Evolutionary conservation across 1,284 basidiomycete species (phyloP).

Genomic region (Tylopilus sp.): DNA sequence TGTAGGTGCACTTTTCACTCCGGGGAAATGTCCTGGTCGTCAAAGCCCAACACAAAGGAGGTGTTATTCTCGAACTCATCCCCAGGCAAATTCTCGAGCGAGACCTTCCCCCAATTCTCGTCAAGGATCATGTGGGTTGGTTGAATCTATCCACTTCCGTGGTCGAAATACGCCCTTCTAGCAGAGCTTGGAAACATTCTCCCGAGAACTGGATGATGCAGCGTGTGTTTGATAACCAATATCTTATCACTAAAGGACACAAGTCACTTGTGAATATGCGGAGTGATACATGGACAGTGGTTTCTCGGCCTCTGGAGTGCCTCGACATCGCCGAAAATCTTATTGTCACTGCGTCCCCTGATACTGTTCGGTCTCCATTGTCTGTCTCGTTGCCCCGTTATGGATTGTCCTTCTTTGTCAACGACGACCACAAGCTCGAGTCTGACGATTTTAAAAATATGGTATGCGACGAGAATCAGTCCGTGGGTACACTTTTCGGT

Average conservation of each 20-base stretch:
- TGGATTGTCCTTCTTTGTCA: constrained; percentile 46
- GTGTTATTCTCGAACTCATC: constrained; percentile 44
- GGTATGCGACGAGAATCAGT: constrained; percentile 37
- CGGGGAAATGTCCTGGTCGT: background rate
- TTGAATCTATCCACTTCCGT: constrained; percentile 38
- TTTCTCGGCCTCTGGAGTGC: too few species aligned
- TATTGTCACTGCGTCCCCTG: background rate
- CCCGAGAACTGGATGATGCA: constrained; percentile 26
- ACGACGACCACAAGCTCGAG: constrained; percentile 37
- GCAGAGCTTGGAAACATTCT: constrained; percentile 30
- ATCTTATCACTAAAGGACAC: constrained; percentile 24
- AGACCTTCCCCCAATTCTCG: constrained; percentile 51
- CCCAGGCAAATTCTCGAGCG: constrained; percentile 43
- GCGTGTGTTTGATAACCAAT: background rate
- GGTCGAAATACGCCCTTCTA: constrained; percentile 51
- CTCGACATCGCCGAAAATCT: too few species aligned
- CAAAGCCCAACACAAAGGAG: constrained; percentile 13
- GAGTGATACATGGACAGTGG: constrained; percentile 21
- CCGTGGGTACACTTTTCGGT: constrained; percentile 35
- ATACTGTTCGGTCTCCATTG: too few species aligned
- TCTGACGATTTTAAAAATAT: constrained; percentile 36
- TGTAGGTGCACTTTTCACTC: constrained; percentile 46
- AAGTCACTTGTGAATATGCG: constrained; percentile 41
- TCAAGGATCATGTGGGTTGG: constrained; percentile 47
- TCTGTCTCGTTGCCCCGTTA: constrained; percentile 47